phyloP scores from a whole-genome alignment of 306 rosid species.

The Begonia fuchsioides region DNA sequence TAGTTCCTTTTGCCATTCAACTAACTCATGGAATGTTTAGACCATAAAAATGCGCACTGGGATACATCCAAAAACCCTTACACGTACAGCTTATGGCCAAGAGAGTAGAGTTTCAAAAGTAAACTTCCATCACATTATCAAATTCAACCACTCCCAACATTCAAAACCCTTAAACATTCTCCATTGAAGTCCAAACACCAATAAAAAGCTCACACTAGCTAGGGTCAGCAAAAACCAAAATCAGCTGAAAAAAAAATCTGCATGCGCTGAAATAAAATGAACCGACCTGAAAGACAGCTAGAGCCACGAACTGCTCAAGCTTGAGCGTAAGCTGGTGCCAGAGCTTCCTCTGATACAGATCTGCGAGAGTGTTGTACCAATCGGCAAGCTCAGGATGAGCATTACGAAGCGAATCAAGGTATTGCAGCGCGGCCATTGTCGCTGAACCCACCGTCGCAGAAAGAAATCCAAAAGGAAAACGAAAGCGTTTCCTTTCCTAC shows the following conservation, averaged over 20 bases:
- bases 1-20: no score
- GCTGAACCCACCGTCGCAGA: slow-evolving; percentile 9
- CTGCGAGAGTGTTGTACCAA: slow-evolving; percentile 88
- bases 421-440: slow-evolving; percentile 86
- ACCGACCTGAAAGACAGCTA: slow-evolving; percentile 73
- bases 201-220: not conserved
- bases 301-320: slow-evolving; percentile 95
- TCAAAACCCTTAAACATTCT: slow-evolving; percentile 44
- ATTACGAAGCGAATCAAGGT: slow-evolving; percentile 76
- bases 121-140: not conserved
- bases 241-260: not conserved
- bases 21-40: no score
- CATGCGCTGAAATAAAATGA: not conserved
- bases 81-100: no score
- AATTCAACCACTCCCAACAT: slow-evolving; percentile 3
- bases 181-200: not conserved
- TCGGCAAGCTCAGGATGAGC: slow-evolving; percentile 83
- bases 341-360: slow-evolving; percentile 97
- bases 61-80: no score
- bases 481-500: not conserved
- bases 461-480: slow-evolving; percentile 1
- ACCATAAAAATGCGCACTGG: no score
- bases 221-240: not conserved
- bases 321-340: slow-evolving; percentile 99
- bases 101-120: no score